phyloP scores from a whole-genome alignment of 257 asterid species.

The Solanum stenotomum region DNA sequence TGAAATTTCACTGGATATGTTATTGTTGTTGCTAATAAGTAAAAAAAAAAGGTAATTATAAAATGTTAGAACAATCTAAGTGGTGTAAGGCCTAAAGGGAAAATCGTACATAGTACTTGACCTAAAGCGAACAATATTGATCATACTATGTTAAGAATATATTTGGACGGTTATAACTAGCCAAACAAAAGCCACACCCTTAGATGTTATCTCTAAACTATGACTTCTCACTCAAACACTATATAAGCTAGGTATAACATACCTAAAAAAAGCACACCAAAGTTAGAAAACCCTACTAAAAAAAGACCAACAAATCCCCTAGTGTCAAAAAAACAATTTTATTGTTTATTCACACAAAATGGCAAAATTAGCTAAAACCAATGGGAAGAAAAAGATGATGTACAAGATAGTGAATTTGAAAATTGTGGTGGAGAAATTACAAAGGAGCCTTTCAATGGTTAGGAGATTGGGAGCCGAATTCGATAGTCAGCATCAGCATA shows the following conservation, averaged over 20 bases:
- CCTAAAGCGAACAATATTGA: not conserved
- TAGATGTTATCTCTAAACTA: not conserved
- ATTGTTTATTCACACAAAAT: not conserved
- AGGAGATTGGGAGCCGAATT: slow-evolving; percentile 6
- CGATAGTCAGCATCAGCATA: not conserved
- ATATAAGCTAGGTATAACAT: slow-evolving; percentile 1
- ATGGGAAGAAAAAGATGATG: slow-evolving; percentile 19
- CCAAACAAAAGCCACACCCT: not conserved
- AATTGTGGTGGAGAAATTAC: slow-evolving; percentile 44
- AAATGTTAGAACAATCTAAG: not conserved
- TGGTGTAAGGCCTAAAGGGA: not conserved
- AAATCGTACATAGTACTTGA: not conserved
- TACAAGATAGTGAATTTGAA: slow-evolving; percentile 34
- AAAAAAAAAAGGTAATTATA: not conserved
- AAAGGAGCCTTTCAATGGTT: slow-evolving; percentile 29
- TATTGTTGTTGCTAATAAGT: not conserved
- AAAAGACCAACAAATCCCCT: not conserved
- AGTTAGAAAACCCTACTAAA: not conserved
- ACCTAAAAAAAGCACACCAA: not conserved
- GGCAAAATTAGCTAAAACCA: slow-evolving; percentile 2
- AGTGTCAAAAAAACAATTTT: not conserved
- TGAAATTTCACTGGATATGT: not conserved
- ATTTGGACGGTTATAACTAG: not conserved
- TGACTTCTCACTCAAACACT: not conserved
- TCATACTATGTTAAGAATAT: not conserved